Base-by-base conservation (phyloP, 2,329 filamentous ascomycete genomes). In the Calonectria pseudoturangicola region DNA sequence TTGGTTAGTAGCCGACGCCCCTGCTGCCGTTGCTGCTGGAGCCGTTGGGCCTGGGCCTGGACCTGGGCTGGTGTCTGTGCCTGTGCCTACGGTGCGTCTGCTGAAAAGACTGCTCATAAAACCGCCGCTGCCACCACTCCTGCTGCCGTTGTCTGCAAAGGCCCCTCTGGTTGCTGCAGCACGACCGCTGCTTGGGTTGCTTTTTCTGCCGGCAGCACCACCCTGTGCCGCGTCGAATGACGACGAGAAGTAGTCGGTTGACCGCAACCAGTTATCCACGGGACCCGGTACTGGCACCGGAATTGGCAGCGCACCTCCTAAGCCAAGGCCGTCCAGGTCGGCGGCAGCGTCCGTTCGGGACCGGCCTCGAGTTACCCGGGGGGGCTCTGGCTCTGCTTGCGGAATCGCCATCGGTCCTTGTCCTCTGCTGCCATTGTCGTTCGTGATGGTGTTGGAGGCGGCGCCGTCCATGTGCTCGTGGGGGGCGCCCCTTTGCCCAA, bases 401-500 rank as follows among this genome's bases (percentile, higher is more conserved):
- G 65, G 48, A 41, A 51, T 65, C 25, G 39, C 60, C 28, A 25
- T 39, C 12, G 43, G 48, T 28, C 56, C 58, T 25, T 63, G 43
- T 9, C 33, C 36, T 54, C 33, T 25, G 9, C 28, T 21, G 28
- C 65, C 41, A 43, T 36, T 10, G 39, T 45, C 39, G 48, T 71
- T 39, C 15, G 28, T 65, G 48, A 30, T 45, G 48, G 65, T 56
- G 18, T 51, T 56, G n/a, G 64, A 28, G 41, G 65, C 65, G 50
- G 48, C 50, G 50, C 41, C 48, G 45, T 30, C 69, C 33, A 48
- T 30, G 30, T 56, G 48, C 27, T 65, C 54, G 27, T 66, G 45
- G 48, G 68, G 67, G 54, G 47, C 39, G 28, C 72, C 60, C 73
- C 75, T 67, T 68, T 43, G 71, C 30, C 66, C 70, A 64, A 68